phyloP scores from a whole-genome alignment of 306 rosid genomes.

The Pyrus bretschneideri region DNA sequence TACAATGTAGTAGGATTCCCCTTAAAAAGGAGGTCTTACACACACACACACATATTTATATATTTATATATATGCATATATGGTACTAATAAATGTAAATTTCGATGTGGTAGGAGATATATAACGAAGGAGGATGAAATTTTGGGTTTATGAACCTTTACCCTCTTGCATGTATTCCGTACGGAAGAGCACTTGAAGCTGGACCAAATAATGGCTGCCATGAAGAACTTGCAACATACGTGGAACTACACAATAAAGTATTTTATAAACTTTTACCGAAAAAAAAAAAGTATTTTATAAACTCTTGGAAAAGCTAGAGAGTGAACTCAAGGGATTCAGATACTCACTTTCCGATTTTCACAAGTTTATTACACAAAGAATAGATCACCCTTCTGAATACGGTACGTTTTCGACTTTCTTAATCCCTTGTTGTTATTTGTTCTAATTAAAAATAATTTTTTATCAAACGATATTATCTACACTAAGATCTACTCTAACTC shows the following conservation, averaged over 20 bases:
- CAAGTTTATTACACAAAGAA: not conserved
- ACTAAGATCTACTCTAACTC: too few relatives aligned
- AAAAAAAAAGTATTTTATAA: not conserved
- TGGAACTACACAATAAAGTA: constrained; percentile 1
- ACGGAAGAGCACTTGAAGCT: not conserved
- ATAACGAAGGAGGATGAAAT: constrained; percentile 30
- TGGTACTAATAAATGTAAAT: not conserved
- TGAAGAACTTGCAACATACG: not conserved
- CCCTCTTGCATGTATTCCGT: constrained; percentile 11
- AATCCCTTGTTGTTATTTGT: too few relatives aligned
- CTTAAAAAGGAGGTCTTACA: too few relatives aligned
- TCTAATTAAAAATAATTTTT: too few relatives aligned
- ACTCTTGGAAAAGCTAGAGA: not conserved
- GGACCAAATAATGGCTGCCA: not conserved
- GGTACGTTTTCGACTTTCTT: not conserved
- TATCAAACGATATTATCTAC: too few relatives aligned
- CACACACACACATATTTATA: too few relatives aligned
- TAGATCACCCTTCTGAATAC: not conserved
- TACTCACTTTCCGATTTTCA: constrained; percentile 2
- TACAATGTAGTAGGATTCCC: too few relatives aligned
- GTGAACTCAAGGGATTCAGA: constrained; percentile 14
- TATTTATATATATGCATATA: not conserved
- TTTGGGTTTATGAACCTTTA: constrained; percentile 6
- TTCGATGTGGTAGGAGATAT: constrained; percentile 9
- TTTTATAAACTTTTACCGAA: not conserved